Base-by-base conservation (phyloP, 139 green algal genomes). In the Chlamydomonas schloesseri region DNA sequence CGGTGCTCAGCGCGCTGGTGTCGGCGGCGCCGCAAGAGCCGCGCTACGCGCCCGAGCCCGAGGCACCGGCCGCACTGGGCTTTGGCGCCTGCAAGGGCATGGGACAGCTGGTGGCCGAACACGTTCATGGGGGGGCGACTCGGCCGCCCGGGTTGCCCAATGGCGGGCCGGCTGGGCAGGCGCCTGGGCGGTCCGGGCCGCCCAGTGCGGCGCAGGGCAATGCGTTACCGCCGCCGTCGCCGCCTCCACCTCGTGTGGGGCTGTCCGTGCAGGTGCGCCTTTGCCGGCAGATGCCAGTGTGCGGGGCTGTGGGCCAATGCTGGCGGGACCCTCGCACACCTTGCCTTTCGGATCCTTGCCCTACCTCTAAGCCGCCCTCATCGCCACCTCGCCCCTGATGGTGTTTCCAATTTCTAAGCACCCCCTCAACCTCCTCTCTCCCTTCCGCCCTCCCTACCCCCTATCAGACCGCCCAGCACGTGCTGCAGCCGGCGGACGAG, bases 41-140 rank as follows among this genome's bases (percentile, higher is more conserved):
- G 10, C 24, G 34, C 29, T 84, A 84, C 78, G 67, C 37, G 64
- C 2, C 3, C 3, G 37, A 73, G n/a, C 42, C 33, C 9, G 42
- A 31, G 8, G 78, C 78, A 20, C 64, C 78, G 13, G 42, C 71
- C 28, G 78, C 46, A 1, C 64, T 83, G 60, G 76, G 76, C 28
- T 83, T 83, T 21, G 76, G 76, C 0, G 28, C 31, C 37, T 62
- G 36, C 37, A 83, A 83, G 62, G 76, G 76, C 24, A 29, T 83
- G 26, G 62, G 28, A 3, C 65, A 60, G 55, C 55, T 60, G 55
- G 55, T 50, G n/a, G n/a, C n/a, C n/a, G n/a, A n/a, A n/a, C n/a
- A n/a, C n/a, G n/a, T n/a, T n/a, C n/a, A n/a, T n/a, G 42, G 42
- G 42, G 42, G 42, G 5, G 42, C 42, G 6, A 8, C 42, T 8